Conservation (phyloP, 2,329 filamentous ascomycete genomes). For the Grosmannia serpens region DNA sequence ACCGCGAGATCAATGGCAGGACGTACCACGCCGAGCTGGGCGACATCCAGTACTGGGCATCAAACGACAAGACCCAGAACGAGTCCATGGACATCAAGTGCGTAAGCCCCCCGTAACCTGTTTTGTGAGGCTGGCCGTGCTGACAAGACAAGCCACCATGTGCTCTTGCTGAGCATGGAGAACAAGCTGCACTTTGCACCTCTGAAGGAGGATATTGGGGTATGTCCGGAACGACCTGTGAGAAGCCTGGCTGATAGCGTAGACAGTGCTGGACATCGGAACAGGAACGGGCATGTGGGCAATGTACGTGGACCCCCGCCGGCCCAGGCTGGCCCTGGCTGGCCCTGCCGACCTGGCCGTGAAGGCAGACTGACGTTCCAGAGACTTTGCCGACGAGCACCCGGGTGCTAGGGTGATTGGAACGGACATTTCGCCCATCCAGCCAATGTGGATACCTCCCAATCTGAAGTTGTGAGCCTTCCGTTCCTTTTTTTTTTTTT, state of each 20-base stretch:
- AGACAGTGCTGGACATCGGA: conserved; percentile 4
- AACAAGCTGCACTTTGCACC: conserved; percentile 17
- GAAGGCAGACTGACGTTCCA: conserved; percentile 15
- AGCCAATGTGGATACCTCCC: conserved; percentile 43
- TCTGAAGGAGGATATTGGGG: conserved; percentile 8
- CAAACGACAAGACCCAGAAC: conserved; percentile 20
- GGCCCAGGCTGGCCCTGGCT: not conserved
- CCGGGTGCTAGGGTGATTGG: conserved; percentile 35
- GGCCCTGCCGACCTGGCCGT: not conserved
- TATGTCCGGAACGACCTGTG: not conserved
- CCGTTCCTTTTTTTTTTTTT: not conserved
- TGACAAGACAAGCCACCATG: conserved; percentile 15
- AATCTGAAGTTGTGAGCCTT: conserved; percentile 25
- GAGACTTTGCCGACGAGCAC: conserved; percentile 34
- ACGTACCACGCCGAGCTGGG: conserved; percentile 17
- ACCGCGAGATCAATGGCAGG: conserved; percentile 17
- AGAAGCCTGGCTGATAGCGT: not conserved
- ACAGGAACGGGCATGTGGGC: conserved; percentile 30
- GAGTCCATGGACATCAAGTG: conserved; percentile 21
- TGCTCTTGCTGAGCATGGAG: conserved; percentile 12
- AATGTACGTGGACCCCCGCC: conserved; percentile 7
- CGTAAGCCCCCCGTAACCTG: not conserved
- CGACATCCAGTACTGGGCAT: conserved; percentile 11
- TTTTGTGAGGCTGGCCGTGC: not conserved
- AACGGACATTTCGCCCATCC: conserved; percentile 45